Conservation (phyloP, 306 rosid genomes). For the Urtica urens region DNA sequence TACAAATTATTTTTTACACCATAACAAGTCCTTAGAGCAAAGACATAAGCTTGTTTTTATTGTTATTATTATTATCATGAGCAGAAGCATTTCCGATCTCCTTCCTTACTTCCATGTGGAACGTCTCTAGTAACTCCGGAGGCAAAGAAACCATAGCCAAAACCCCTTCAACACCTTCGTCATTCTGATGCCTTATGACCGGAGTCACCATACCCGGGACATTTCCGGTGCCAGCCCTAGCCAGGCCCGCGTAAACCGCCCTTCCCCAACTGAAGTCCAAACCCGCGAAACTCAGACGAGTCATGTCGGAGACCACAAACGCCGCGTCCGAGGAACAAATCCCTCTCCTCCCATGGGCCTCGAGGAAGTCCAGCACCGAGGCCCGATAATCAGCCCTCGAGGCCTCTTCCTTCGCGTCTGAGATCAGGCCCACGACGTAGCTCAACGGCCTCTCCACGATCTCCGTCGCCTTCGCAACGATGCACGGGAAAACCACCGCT, state of each 20-base stretch:
- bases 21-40: background rate
- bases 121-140: conserved; percentile 3
- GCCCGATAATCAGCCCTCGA: conserved; percentile 25
- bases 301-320: conserved; percentile 17
- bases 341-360: conserved; percentile 17
- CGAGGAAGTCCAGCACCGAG: conserved; percentile 31
- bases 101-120: conserved; percentile 12
- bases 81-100: conserved; percentile 8
- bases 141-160: conserved; percentile 19
- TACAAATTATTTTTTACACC: too few species aligned
- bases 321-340: background rate
- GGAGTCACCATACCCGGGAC: conserved; percentile 19
- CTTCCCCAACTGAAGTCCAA: conserved; percentile 48
- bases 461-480: background rate
- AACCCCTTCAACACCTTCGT: conserved; percentile 16
- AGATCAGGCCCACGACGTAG: conserved; percentile 21
- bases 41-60: background rate
- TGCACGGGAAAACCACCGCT: conserved; percentile 3
- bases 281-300: background rate
- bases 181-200: conserved; percentile 7
- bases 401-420: conserved; percentile 12
- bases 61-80: background rate
- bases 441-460: conserved; percentile 4
- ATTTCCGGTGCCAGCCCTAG: conserved; percentile 13
- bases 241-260: conserved; percentile 21